Evolutionary conservation across 1,284 basidiomycete genomes (phyloP), one percentile per base, ranked within the genome.

Genomic region (Microbotryomycetes sp.): DNA sequence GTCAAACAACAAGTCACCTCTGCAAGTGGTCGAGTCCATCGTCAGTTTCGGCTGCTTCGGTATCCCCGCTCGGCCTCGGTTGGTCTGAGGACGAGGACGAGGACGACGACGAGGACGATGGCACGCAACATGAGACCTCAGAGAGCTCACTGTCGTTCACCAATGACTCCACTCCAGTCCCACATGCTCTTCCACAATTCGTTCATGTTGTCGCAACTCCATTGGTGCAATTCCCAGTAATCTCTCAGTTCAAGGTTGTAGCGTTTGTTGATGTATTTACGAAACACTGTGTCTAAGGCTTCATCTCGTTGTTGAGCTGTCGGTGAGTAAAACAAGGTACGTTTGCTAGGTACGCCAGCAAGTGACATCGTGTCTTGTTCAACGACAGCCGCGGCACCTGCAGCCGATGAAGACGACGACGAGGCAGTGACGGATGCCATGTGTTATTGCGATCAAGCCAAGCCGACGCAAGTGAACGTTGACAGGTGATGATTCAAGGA

Each of bases 141-240:
- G n/a, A n/a, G n/a, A n/a, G n/a, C 23, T 26, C 6, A 51, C 49
- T 51, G 23, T 26, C 49, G n/a, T 59, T 25, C 2, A 56, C 15
- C 9, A 64, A 32, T 42, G 36, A 42, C 19, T 12, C 36, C 36
- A 19, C 36, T 42, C 36, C 36, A 42, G 36, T 42, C 36, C 36
- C 36, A 42, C 9, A 42, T 19, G 36, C 36, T 42, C 36, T 42
- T 9, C 36, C 36, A 42, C 19, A 42, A 19, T 42, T 42, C 19
- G 29, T 62, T 62, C 50, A 60, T 56, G 22, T 47, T 57, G n/a
- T 56, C 59, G 16, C 58, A 52, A 23, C 49, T 58, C 60, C 65
- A 72, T 3, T 47, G 45, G 45, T 68, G 67, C 36, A 72, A 53
- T 23, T 64, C 65, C 62, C 63, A 60, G 54, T 63, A 71, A 57